Base-by-base conservation (phyloP, 1,284 basidiomycete genomes). In the Ustilago lituana region DNA sequence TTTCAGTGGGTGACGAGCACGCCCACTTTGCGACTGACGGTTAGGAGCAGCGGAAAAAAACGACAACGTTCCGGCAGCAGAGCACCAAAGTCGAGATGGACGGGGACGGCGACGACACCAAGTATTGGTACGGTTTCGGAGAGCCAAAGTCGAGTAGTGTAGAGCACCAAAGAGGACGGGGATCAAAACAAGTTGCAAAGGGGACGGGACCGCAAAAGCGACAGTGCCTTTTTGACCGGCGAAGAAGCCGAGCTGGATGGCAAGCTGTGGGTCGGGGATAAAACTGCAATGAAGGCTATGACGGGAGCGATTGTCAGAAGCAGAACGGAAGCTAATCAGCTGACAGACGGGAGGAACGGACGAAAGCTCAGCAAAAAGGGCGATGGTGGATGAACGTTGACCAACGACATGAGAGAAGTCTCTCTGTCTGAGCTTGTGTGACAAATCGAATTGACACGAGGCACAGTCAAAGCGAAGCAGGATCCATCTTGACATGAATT, bases 221-320 rank as follows among this genome's bases (percentile, higher is more conserved):
- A n/a, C 26, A 33, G 11, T 6, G 6, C 6, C 27, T 12, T 29
- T 44, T 24, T 19, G n/a, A 31, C 37, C n/a, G 38, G 36, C 20
- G 37, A 52, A 46, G 38, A 46, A 41, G 44, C 49, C 48, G 49
- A 37, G 12, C n/a, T 15, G 17, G 23, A 17, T 26, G 24, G 33
- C 15, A 12, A 33, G 40, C 26, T 38, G 51, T 44, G 26, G 22
- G 31, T 36, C 23, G 7, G 44, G 59, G 59, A 62, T 62, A 62
- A 62, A 50, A 50, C 24, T 55, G 51, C 47, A 55, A 39, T 19
- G 59, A 36, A 33, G 55, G 39, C 40, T 40, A 31, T 31, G 51
- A 32, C 44, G 39, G 51, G 45, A 45, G 46, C 50, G 50, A 48
- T 39, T 12, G 47, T 51, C 29, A 26, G 38, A 51, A 58, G 19